Evolutionary conservation across 1,139 yeast genomes (phyloP), one percentile per base, ranked within the genome.

Genomic region (Pichia norvegensis): DNA sequence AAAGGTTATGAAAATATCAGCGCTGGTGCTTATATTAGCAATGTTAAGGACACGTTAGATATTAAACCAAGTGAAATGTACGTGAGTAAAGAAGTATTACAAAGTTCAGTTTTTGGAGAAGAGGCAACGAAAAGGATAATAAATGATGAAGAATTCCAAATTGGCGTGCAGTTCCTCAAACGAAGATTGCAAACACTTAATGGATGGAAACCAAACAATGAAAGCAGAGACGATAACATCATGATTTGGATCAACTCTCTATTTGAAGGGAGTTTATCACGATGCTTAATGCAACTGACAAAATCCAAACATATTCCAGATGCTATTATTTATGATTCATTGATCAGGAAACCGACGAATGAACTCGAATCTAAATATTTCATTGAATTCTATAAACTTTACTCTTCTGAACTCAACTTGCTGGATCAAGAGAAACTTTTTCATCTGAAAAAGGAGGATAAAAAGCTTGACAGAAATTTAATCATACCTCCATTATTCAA

Each of bases 1-100:
- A 74, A 81, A 8, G 62, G 62, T 17, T 58, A 66, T 19, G 61
- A 68, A 25, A 63, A 65, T 43, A 62, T 61, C 8, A 27, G 17
- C 2, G 46, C 52, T 6, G 46, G 41, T 9, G 33, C 39, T 8
- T 43, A 43, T 22, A 37, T 55, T 10, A 17, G 23, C 1, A 22
- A 40, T 4, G 13, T 20, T 21, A 38, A 21, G 7, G 10, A 22
- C 2, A 33, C 40, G 14, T 52, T 39, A 29, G 36, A 41, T 9
- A 11, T 54, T 8, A 43, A 47, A 23, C 44, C 50, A 9, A 36
- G 33, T 14, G 45, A 42, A 11, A 19, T 54, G n/a, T 29, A 22
- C n/a, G 19, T 55, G 0, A 46, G 51, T 27, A 36, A 45, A 23
- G 50, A 49, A 33, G 21, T 45, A 14, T 11, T 37, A 5, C 33